Base-by-base conservation (phyloP, 2,329 filamentous ascomycete genomes). In the Exophiala aquamarina region DNA sequence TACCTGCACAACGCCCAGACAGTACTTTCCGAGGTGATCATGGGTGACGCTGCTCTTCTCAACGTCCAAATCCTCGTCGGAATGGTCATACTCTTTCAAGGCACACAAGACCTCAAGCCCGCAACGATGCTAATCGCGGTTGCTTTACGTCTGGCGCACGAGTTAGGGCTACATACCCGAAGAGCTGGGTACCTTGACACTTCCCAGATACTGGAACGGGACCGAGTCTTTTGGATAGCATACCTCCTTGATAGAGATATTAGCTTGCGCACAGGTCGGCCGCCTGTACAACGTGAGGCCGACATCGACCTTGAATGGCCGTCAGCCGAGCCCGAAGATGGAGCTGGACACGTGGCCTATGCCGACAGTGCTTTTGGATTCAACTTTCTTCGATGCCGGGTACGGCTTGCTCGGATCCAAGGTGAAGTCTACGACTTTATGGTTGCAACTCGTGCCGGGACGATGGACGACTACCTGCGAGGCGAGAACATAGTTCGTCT, bases 201-300 rank as follows among this genome's bases (percentile, higher is more conserved):
- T 23, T 21, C 39, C 14, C 15, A 37, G 9, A 47, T 28, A 13
- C 18, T 21, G 31, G 54, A 64, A 52, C 59, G 59, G 10, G 55
- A 44, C 33, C 44, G 52, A 36, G 62, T 64, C 41, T 63, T 65
- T 48, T 65, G 62, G 62, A 44, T 64, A 37, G 60, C 57, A 20
- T 65, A 65, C 50, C 53, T 63, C 35, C 58, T 65, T 19, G 71
- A 74, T 49, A 69, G 67, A 42, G 70, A 74, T 56, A 63, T 69
- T 39, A 63, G 68, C 18, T 69, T 75, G 61, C 63, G 64, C 14
- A 68, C 69, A 43, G 65, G 63, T 29, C 66, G 70, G 57, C 69
- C 71, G 54, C 64, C 66, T 21, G 59, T 58, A 36, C 59, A 61
- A 4, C 65, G 56, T 26, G 65, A 68, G 20, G 66, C 67, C 34